Evolutionary conservation across 2,329 filamentous ascomycete species (phyloP).

Genomic region (Penicillium verrucosum): DNA sequence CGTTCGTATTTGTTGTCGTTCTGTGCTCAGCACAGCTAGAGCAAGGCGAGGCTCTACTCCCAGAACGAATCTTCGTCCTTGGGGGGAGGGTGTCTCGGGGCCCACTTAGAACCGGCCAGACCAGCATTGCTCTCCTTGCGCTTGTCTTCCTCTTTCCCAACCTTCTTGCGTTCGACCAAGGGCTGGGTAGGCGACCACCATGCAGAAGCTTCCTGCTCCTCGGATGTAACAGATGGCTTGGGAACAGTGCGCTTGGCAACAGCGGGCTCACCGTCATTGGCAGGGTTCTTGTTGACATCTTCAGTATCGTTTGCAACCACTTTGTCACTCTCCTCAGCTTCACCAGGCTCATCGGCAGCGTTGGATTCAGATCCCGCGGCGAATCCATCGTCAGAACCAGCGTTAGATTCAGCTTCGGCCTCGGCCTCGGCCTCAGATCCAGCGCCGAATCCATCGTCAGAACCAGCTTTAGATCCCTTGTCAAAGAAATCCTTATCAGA

Average conservation of each 20-base stretch:
- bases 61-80: not conserved
- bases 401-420: not conserved
- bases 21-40: not conserved
- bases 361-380: not conserved
- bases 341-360: not conserved
- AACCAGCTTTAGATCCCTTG: not conserved
- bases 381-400: not conserved
- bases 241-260: not conserved
- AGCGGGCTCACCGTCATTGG: not conserved
- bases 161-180: not conserved
- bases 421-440: not conserved
- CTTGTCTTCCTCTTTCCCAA: not conserved
- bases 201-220: not conserved
- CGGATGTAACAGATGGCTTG: not conserved
- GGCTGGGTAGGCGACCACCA: not conserved
- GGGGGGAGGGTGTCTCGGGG: not conserved
- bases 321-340: not conserved
- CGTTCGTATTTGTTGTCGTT: not conserved
- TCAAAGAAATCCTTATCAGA: conserved; percentile 43
- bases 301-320: not conserved
- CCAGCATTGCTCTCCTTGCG: not conserved
- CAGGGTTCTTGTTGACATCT: not conserved
- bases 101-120: not conserved
- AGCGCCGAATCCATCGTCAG: not conserved
- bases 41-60: not conserved